phyloP scores from a whole-genome alignment of 2,329 filamentous ascomycete species.

The Gliomastix tumulicola region DNA sequence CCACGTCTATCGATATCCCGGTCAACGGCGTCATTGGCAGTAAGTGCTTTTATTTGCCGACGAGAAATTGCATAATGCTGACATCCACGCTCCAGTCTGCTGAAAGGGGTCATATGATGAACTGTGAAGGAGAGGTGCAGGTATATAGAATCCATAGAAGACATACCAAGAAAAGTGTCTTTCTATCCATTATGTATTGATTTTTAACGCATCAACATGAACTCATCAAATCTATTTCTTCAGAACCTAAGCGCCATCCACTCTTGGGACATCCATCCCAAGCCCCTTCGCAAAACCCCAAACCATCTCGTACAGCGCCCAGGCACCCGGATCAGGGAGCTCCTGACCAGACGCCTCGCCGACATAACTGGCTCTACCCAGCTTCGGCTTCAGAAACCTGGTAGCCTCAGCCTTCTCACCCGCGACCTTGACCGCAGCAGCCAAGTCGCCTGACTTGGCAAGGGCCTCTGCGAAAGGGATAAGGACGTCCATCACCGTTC shows the following conservation, averaged over 20 bases:
- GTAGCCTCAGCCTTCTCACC: conserved; percentile 18
- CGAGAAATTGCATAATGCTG: too few species aligned
- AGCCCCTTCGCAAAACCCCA: conserved; percentile 1
- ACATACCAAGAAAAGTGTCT: too few species aligned
- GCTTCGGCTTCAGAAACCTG: conserved; percentile 14
- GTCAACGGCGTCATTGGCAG: conserved; percentile 3
- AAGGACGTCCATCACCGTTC: conserved; percentile 66
- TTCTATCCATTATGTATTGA: too few species aligned
- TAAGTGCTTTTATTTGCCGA: not conserved
- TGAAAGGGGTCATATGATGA: too few species aligned
- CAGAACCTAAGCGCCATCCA: too few species aligned
- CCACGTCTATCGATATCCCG: conserved; percentile 9
- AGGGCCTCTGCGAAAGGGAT: conserved; percentile 60
- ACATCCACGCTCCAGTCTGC: too few species aligned
- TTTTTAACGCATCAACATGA: too few species aligned
- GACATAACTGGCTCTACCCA: conserved; percentile 19
- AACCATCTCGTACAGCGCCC: conserved; percentile 18
- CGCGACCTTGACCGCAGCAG: conserved; percentile 31
- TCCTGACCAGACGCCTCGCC: conserved; percentile 16
- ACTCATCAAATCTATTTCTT: too few species aligned
- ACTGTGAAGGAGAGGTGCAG: too few species aligned
- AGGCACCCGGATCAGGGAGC: conserved; percentile 20
- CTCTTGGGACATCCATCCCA: not conserved
- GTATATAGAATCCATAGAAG: too few species aligned
- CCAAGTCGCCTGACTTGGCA: conserved; percentile 36